These are phyloP conservation scores for Ballota nigra DNA, from an alignment of 257 asterid genomes.

Conservation along the genomic window DNA sequence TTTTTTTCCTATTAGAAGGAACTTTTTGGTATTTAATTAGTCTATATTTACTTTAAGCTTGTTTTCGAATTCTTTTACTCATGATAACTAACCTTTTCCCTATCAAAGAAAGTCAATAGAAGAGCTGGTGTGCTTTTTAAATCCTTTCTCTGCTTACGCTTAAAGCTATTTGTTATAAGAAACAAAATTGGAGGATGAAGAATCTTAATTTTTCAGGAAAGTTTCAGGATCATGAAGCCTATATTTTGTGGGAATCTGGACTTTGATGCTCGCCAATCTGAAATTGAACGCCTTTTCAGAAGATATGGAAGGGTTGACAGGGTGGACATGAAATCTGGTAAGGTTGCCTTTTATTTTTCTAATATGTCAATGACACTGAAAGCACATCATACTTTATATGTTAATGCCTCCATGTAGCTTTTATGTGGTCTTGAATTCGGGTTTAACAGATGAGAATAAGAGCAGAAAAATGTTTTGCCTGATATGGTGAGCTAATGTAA, in stretches of 20 bases:
- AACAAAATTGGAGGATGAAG: neutral
- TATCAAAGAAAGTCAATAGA: neutral
- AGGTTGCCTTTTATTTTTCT: slow-evolving; percentile 19
- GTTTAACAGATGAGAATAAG: neutral
- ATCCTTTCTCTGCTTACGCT: neutral
- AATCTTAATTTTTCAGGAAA: slow-evolving; percentile 24
- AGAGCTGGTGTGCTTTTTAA: neutral
- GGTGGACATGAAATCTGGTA: slow-evolving; percentile 95
- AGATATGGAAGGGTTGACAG: slow-evolving; percentile 90
- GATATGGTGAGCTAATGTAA: neutral
- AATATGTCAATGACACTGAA: neutral
- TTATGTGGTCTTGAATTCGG: neutral
- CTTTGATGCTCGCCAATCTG: slow-evolving; percentile 81
- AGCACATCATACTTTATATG: neutral
- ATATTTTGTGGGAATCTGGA: slow-evolving; percentile 91
- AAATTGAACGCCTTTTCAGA: slow-evolving; percentile 78
- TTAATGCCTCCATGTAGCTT: neutral
- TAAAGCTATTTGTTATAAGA: neutral
- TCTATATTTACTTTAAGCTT: neutral
- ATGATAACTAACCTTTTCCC: neutral
- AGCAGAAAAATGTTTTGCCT: neutral
- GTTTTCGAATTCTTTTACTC: neutral
- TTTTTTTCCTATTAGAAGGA: neutral
- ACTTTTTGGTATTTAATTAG: neutral
- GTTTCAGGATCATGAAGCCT: slow-evolving; percentile 55